Evolutionary conservation across 1,284 basidiomycete genomes (phyloP).

Genomic region (Sporisorium graminicola): DNA sequence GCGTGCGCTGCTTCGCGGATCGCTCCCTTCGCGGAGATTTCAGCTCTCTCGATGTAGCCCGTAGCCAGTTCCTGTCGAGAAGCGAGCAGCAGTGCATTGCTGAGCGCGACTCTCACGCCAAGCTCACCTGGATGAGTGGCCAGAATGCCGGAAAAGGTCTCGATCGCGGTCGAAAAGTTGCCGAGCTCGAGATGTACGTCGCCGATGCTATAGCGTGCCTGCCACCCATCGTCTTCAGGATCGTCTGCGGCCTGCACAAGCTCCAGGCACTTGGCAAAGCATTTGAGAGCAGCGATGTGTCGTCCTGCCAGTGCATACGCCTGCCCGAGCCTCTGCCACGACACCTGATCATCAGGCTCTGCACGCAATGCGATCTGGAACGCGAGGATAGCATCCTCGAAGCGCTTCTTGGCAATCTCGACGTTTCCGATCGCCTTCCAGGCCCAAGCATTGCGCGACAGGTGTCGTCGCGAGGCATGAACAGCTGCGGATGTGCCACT

Average conservation of each 20-base stretch:
- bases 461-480: conserved; percentile 42
- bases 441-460: conserved; percentile 88
- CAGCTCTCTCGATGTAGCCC: conserved; percentile 82
- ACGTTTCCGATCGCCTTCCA: conserved; percentile 97
- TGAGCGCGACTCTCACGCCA: conserved; percentile 81
- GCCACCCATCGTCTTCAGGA: conserved; percentile 76
- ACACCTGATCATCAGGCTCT: conserved; percentile 80
- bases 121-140: conserved; percentile 74
- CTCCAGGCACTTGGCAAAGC: conserved; percentile 80
- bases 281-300: conserved; percentile 89
- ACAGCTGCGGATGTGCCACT: conserved; percentile 22
- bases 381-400: conserved; percentile 82
- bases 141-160: conserved; percentile 77
- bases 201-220: conserved; percentile 84
- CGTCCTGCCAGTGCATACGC: conserved; percentile 89
- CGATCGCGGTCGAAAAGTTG: conserved; percentile 80
- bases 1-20: conserved; percentile 76
- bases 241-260: conserved; percentile 26
- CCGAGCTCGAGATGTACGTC: conserved; percentile 87
- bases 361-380: conserved; percentile 90
- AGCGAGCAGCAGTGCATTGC: conserved; percentile 80
- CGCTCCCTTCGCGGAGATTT: conserved; percentile 78
- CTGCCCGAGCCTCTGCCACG: conserved; percentile 92
- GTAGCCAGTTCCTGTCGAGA: conserved; percentile 78
- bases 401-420: conserved; percentile 82